phyloP scores from a whole-genome alignment of 768 basidiomycete genomes.

The Xanthoconium purpureum region DNA sequence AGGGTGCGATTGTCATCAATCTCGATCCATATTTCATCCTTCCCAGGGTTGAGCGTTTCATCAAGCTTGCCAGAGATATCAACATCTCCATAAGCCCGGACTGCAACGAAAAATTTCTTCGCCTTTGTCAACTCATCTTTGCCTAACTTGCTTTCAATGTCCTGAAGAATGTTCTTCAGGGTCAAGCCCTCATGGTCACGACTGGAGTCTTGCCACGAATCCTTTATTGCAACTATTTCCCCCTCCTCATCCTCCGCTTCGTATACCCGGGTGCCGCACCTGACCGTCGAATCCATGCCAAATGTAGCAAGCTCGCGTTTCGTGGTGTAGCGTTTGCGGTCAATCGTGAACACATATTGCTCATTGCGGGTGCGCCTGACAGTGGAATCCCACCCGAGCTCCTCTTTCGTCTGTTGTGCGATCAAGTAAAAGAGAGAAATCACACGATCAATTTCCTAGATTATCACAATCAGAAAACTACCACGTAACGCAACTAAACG shows the following conservation, averaged over 20 bases:
- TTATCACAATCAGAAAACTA: not conserved
- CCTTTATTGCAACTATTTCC: not conserved
- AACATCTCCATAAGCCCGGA: not conserved
- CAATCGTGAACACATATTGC: not conserved
- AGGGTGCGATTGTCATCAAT: not conserved
- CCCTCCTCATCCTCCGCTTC: not conserved
- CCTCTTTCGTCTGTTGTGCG: not conserved
- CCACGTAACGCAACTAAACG: not conserved
- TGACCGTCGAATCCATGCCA: not conserved
- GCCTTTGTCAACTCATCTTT: not conserved
- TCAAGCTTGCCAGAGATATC: not conserved
- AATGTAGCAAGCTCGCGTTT: not conserved
- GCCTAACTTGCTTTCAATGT: not conserved
- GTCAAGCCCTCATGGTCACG: not conserved
- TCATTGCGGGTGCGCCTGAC: not conserved
- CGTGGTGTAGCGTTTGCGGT: not conserved
- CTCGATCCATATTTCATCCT: not conserved
- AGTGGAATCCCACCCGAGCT: not conserved
- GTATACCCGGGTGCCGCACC: not conserved
- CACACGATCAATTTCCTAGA: not conserved
- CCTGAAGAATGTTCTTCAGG: not conserved
- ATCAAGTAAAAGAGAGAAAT: slow-evolving; percentile 11
- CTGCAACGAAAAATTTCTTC: not conserved
- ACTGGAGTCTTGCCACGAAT: not conserved
- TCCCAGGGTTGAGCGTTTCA: not conserved